Base-by-base conservation (phyloP, 352 stramenopile genomes). In the Globisporangium paroecandrum region DNA sequence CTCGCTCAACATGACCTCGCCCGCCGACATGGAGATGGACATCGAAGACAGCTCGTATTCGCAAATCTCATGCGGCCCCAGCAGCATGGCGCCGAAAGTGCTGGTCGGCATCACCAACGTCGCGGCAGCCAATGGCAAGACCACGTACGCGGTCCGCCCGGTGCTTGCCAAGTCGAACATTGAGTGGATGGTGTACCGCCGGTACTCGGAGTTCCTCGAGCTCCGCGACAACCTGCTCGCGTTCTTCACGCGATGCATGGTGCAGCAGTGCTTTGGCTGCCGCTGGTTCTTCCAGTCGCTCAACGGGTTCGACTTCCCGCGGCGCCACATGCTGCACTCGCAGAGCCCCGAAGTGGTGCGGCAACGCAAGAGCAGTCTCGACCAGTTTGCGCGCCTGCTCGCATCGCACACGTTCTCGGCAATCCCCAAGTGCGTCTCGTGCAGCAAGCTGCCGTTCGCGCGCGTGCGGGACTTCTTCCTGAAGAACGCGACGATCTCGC, bases 261-360 rank as follows among this genome's bases (percentile, higher is more conserved):
- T 81, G 27, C 76, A 74, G 53, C 80, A 90, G 63, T 93, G 85
- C 74, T 93, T 93, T 62, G 85, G 85, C 22, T 93, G 87, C 61
- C 75, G 76, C 12, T 91, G 85, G 81, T 95, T 91, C 61, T 64
- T 68, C 32, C 79, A 91, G 43, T 87, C 85, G 29, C 67, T 93
- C 27, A 70, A 74, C 15, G 72, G 72, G 8, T 93, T 86, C 61
- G 75, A 74, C 32, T 92, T 93, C 56, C 85, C 85, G 4, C 77
- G 79, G 38, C 88, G 87, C 13, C 83, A 83, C 32, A 27, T 91
- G 32, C 59, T 95, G 18, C 67, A 60, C 3, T 93, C 85, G 12
- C 80, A 77, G 38, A 69, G 69, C 4, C 20, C 65, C 10, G 66
- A 76, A 12, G 79, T 89, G 34, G 79, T 92, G 36, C 69, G 71